Evolutionary conservation across 2,329 filamentous ascomycete genomes (phyloP).

Genomic region (Trichocomaceae sp.): DNA sequence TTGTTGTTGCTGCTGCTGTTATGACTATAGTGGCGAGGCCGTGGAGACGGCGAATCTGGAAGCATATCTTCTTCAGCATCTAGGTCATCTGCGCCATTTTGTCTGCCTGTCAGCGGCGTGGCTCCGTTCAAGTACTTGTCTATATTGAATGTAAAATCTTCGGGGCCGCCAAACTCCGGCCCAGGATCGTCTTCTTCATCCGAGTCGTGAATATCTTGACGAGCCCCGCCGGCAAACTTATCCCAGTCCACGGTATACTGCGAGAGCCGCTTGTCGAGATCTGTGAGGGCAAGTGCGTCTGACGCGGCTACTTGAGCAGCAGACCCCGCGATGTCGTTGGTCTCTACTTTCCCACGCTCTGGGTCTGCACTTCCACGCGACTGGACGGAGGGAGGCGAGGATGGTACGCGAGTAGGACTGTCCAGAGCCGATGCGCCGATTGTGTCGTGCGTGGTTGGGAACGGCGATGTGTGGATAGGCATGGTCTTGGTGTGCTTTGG

Average conservation of each 20-base stretch:
- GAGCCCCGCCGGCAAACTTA: slow-evolving; percentile 27
- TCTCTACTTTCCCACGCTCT: slow-evolving; percentile 11
- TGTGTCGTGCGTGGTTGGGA: slow-evolving; percentile 37
- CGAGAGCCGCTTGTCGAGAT: slow-evolving; percentile 35
- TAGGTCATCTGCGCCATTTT: slow-evolving; percentile 6
- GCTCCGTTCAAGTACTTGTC: slow-evolving; percentile 28
- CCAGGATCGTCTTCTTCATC: slow-evolving; percentile 24
- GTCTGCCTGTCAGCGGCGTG: neutral
- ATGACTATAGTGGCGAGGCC: slow-evolving; percentile 10
- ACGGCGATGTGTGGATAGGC: slow-evolving; percentile 33
- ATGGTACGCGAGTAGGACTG: slow-evolving; percentile 22
- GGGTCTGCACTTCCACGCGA: slow-evolving; percentile 1
- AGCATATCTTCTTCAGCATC: slow-evolving; percentile 13
- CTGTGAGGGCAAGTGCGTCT: slow-evolving; percentile 22
- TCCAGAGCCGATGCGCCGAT: slow-evolving; percentile 35
- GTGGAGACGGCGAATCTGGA: slow-evolving; percentile 17
- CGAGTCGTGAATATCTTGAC: slow-evolving; percentile 20
- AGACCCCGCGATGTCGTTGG: slow-evolving; percentile 1
- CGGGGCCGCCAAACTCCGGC: slow-evolving; percentile 35
- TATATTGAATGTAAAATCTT: slow-evolving; percentile 39
- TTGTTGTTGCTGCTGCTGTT: no score
- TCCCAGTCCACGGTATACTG: slow-evolving; percentile 37
- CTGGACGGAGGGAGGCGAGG: slow-evolving; percentile 5
- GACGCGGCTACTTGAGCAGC: slow-evolving; percentile 19
- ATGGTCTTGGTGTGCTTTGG: slow-evolving; percentile 19